Base-by-base conservation (phyloP, 2,329 filamentous ascomycete species). In the Alternaria alternata region DNA sequence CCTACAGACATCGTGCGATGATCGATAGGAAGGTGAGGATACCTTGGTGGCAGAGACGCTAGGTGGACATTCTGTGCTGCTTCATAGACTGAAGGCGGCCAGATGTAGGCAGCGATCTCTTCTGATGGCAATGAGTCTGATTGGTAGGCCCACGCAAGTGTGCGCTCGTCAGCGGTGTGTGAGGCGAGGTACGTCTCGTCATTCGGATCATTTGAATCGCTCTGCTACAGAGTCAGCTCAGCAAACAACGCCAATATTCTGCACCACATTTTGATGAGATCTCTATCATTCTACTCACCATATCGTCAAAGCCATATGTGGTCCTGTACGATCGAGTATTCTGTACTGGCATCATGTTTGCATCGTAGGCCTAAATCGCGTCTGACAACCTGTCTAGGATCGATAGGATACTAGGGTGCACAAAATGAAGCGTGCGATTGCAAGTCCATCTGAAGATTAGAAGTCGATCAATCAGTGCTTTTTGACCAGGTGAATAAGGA, bases 401-500 rank as follows among this genome's bases (percentile, higher is more conserved):
- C 7, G 5, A 36, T 2, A 18, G 3, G 2, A 32, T 3, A 2
- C 28, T 11, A 32, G 18, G 12, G 0, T 49, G 8, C 6, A 4
- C n/a, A 41, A 3, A 1, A 18, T 30, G 16, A 30, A 34, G 36
- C 36, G 11, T 30, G 5, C 36, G 34, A 14, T 41, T 11, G 49
- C 3, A 16, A 39, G 24, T 26, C 12, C 48, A 28, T 39, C 4
- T 1, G 3, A 36, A 28, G 9, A 8, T 8, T 1, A 4, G 12
- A 7, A 43, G 38, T 12, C 18, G 43, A 39, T 8, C 2, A n/a
- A 42, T 11, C 11, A 34, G 28, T n/a, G 16, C 5, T 20, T 28
- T 47, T 51, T 36, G n/a, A 51, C 54, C 5, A 43, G 26, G 51
- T 20, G 34, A 16, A 51, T 28, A 20, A 51, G 36, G 46, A 56